phyloP scores from a whole-genome alignment of 768 basidiomycete species.

The Lentinula guzmanii region DNA sequence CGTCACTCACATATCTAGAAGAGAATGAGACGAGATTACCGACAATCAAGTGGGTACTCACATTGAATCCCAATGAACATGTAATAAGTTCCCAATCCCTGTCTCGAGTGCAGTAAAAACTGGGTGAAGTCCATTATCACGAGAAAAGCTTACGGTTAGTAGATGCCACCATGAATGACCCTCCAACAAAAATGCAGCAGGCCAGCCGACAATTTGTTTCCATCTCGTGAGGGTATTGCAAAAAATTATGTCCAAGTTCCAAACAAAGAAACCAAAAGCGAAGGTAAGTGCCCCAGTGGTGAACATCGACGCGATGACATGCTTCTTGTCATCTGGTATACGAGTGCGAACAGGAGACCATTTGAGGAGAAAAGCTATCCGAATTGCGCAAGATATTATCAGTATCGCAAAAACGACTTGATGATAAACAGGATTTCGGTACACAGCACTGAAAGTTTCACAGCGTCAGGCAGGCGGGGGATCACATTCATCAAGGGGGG shows the following conservation, averaged over 20 bases:
- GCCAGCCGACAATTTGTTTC: slow-evolving; percentile 59
- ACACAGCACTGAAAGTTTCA: slow-evolving; percentile 38
- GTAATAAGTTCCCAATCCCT: slow-evolving; percentile 47
- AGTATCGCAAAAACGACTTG: slow-evolving; percentile 66
- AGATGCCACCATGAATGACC: slow-evolving; percentile 78
- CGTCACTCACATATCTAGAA: slow-evolving; percentile 34
- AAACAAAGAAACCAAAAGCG: slow-evolving; percentile 59
- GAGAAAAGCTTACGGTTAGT: slow-evolving; percentile 40
- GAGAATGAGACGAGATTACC: background rate
- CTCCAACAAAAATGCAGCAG: slow-evolving; percentile 60
- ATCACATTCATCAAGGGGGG: slow-evolving; percentile 8
- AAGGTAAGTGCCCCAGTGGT: slow-evolving; percentile 50
- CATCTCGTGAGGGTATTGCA: slow-evolving; percentile 52
- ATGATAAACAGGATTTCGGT: slow-evolving; percentile 77
- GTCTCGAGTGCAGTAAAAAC: background rate
- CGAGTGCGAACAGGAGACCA: slow-evolving; percentile 30
- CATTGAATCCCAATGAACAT: slow-evolving; percentile 50
- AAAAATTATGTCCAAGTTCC: slow-evolving; percentile 80
- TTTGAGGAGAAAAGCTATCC: slow-evolving; percentile 47
- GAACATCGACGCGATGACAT: slow-evolving; percentile 39
- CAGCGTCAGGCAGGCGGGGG: background rate
- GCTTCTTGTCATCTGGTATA: slow-evolving; percentile 38
- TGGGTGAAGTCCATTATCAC: background rate
- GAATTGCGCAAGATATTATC: slow-evolving; percentile 40
- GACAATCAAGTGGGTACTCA: slow-evolving; percentile 18